Evolutionary conservation across 225 moss, liverwort and hornwort species (phyloP), one percentile per base, ranked within the genome.

Genomic region (Sphagnum contortum): DNA sequence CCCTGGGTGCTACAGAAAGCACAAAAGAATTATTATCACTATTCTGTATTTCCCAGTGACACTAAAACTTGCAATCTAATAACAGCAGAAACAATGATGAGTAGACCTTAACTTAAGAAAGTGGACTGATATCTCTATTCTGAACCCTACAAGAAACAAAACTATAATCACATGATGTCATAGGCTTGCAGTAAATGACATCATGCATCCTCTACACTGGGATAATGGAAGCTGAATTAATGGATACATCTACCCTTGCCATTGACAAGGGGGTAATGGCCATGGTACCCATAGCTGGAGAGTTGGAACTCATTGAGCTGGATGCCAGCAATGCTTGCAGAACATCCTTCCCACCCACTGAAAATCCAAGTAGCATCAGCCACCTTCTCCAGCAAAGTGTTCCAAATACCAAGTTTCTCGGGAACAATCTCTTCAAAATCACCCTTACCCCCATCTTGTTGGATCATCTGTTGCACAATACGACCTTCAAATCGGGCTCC

Each of bases 311-410:
- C 85, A 55, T 86, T 76, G 29, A 92, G 81, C 48, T 81, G 63
- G 53, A 88, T 50, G 8, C 73, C 79, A 64, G 85, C 85, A 12
- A 86, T 63, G 29, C 70, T 50, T n/a, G 92, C 92, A 56, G 79
- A 77, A 47, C 89, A 80, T 12, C 92, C 92, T 74, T 92, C 92
- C 92, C 89, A 92, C 7, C 88, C 88, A 70, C 78, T 86, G 71
- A 92, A 92, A 5, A 92, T 77, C 92, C 92, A 92, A 46, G 92
- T 90, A 6, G 89, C 89, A 55, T 90, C 88, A 1, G 89, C 89
- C 29, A 79, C 71, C 7, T 88, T 89, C 48, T 66, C 51, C 66
- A 92, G 61, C 66, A 92, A 75, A 2, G 85, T 89, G 73, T 79
- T 88, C 87, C 92, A 92, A 68, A 92, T 88, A 66, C 92, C 92